Conservation (phyloP, 768 basidiomycete species). For the Trametes villosa region DNA sequence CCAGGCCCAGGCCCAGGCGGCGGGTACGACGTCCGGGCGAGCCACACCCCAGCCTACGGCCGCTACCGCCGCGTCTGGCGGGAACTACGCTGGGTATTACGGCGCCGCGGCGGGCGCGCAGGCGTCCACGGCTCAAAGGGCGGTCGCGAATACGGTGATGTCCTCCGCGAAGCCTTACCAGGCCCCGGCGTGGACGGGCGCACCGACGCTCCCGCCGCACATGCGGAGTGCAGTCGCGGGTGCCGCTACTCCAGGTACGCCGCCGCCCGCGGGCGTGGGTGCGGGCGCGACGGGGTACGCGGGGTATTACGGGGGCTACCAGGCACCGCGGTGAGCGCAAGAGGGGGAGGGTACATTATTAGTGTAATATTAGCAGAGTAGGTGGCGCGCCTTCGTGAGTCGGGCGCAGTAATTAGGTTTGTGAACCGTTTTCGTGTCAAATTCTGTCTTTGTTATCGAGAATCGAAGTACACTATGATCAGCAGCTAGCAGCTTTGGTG, state of each 20-base stretch:
- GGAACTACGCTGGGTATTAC: conserved; percentile 49
- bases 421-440: background rate
- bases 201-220: conserved; percentile 49
- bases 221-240: conserved; percentile 34
- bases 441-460: too few species aligned
- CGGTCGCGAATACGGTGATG: conserved; percentile 60
- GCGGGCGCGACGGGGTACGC: conserved; percentile 13
- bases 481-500: too few species aligned
- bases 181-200: conserved; percentile 28
- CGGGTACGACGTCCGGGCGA: conserved; percentile 37
- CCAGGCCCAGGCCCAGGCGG: too few species aligned
- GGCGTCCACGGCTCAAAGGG: conserved; percentile 42
- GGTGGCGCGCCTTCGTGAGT: background rate
- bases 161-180: conserved; percentile 31
- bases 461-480: too few species aligned
- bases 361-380: conserved; percentile 15
- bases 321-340: conserved; percentile 23
- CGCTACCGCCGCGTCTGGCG: conserved; percentile 28
- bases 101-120: conserved; percentile 31
- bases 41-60: conserved; percentile 50
- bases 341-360: background rate
- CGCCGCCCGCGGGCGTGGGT: conserved; percentile 28
- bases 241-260: conserved; percentile 22
- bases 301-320: conserved; percentile 32
- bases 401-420: background rate